Base-by-base conservation (phyloP, 2,329 filamentous ascomycete species). In the Alternaria ethzedia region DNA sequence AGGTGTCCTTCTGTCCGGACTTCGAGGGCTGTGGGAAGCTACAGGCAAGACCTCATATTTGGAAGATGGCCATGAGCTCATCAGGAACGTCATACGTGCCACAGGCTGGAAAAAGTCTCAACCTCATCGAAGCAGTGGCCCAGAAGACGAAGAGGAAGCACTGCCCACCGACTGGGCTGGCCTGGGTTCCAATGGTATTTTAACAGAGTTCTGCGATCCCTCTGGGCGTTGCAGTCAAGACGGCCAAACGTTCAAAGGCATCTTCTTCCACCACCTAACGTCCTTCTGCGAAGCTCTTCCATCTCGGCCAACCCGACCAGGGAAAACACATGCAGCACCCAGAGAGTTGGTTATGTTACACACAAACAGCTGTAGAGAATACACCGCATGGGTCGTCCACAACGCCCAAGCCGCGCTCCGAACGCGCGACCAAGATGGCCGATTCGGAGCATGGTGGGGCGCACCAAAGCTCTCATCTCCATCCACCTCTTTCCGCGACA, bases 371-470 rank as follows among this genome's bases (percentile, higher is more conserved):
- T 97, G 94, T 71, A 81, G 80, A 7, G 79, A 83, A 5, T 97
- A 97, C 75, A 73, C 87, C 1, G 78, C 82, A 12, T 98, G 95
- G 93, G 84, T 97, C n/a, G 82, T 83, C 62, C 88, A 91, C 73
- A 97, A 97, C 71, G 91, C 90, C 0, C 78, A 85, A 4, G 92
- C 92, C 0, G 95, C 94, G 0, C 81, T 93, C 25, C 79, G 80
- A 9, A 96, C 93, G 3, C 86, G 88, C 46, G 87, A 97, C 71
- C 74, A 77, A 0, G 74, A 86, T 15, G 93, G 93, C 0, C 86
- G 87, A 49, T 96, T 96, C 73, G 95, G 95, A 3, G 89, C 89
- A 82, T 97, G 94, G 94, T 98, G 95, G 95, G 93, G 83, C 12
- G 75, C 75, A 1, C 85, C 89, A 8, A 12, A 41, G 9, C 6